Percentiles rank a stretch among this genome's conserved stretches.
Evolutionary conservation across 306 rosid species (phyloP).

Genomic region (Coriaria nepalensis): DNA sequence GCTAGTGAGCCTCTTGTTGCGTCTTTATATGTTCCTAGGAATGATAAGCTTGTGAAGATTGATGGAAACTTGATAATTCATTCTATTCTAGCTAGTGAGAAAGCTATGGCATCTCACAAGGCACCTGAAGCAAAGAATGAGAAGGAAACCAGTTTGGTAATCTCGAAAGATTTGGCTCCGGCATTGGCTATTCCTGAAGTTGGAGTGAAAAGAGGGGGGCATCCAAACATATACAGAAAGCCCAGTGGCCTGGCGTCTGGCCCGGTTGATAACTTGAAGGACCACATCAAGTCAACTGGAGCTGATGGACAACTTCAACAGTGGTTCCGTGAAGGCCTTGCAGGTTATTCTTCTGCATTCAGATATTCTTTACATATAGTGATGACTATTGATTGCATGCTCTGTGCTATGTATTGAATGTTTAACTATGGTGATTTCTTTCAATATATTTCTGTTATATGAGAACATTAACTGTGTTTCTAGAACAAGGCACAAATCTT

Average conservation of each 20-base stretch:
- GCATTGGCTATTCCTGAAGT: constrained; percentile 65
- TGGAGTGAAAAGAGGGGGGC: constrained; percentile 50
- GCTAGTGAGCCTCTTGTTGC: constrained; percentile 80
- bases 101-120: constrained; percentile 53
- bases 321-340: constrained; percentile 98
- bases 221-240: constrained; percentile 36
- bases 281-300: constrained; percentile 44
- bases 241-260: constrained; percentile 46
- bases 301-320: constrained; percentile 83
- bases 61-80: constrained; percentile 94
- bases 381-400: too few species aligned
- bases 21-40: constrained; percentile 90
- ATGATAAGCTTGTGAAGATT: constrained; percentile 83
- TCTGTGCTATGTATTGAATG: too few species aligned
- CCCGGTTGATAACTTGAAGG: constrained; percentile 38
- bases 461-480: too few species aligned
- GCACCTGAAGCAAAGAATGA: constrained; percentile 25
- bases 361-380: constrained; percentile 1
- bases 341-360: constrained; percentile 34
- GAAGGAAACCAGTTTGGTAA: constrained; percentile 51
- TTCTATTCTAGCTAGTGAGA: constrained; percentile 88
- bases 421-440: too few species aligned
- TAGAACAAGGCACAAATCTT: too few species aligned
- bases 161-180: constrained; percentile 37
- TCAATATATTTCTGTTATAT: too few species aligned